Evolutionary conservation across 164 flowering plant species (phyloP).

Genomic region (Macadamia tetraphylla): DNA sequence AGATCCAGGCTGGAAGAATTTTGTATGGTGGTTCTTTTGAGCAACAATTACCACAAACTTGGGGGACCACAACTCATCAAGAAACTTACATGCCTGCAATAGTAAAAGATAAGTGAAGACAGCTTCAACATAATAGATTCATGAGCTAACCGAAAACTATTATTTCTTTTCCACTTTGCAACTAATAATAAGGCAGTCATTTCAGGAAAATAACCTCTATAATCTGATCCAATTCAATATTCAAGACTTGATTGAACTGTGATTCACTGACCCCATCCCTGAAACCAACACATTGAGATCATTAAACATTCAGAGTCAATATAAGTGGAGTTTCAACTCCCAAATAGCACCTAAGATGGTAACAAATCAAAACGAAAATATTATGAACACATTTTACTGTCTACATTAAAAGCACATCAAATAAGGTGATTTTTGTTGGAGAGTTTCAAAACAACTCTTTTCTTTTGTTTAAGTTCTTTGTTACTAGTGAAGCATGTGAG

Average conservation of each 20-base stretch:
- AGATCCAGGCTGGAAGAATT: conserved; percentile 55
- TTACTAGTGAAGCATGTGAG: too few relatives aligned
- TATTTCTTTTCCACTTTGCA: background rate
- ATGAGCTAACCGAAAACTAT: background rate
- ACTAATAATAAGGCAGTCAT: background rate
- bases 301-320: too few relatives aligned
- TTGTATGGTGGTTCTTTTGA: conserved; percentile 88
- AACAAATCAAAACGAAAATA: too few relatives aligned
- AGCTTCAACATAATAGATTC: background rate
- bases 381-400: too few relatives aligned
- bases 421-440: too few relatives aligned
- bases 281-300: background rate
- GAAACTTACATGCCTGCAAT: conserved; percentile 73
- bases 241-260: conserved; percentile 79
- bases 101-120: background rate
- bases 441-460: too few relatives aligned
- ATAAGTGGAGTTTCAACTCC: too few relatives aligned
- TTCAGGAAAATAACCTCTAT: conserved; percentile 45
- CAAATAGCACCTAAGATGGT: too few relatives aligned
- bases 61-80: conserved; percentile 68
- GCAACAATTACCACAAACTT: conserved; percentile 72
- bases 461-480: too few relatives aligned
- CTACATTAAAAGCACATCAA: too few relatives aligned
- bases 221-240: conserved; percentile 74
- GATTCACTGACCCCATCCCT: conserved; percentile 99